A percentile compares a stretch with the other conserved stretches of the same genome.
phyloP scores from a whole-genome alignment of 306 rosid genomes.

The Quercus mongolica region DNA sequence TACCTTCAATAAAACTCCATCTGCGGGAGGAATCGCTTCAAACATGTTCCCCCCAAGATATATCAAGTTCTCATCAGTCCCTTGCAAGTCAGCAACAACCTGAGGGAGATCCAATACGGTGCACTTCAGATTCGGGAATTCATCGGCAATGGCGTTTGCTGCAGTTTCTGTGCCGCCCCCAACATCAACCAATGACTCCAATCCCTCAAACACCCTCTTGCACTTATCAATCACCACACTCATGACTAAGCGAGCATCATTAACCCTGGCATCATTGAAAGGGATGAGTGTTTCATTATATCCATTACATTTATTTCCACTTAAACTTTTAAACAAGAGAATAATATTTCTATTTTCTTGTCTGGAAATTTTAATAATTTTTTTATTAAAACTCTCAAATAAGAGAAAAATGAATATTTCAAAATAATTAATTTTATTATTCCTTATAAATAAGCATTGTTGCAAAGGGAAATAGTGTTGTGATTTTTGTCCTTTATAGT shows the following conservation, averaged over 20 bases:
- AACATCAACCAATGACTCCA: slow-evolving; percentile 20
- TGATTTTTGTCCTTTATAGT: no score
- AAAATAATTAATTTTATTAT: no score
- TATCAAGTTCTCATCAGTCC: background rate
- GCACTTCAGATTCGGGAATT: slow-evolving; percentile 10
- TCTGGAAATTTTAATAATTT: no score
- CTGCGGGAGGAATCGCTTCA: background rate
- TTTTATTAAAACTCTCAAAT: no score
- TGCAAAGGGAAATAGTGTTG: no score
- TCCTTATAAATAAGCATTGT: no score
- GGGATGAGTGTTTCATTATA: no score
- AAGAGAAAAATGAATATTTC: no score
- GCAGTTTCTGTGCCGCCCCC: slow-evolving; percentile 25
- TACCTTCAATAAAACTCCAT: slow-evolving; percentile 15
- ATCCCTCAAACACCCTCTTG: slow-evolving; percentile 12
- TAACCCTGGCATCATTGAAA: slow-evolving; percentile 26
- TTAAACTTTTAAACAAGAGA: no score
- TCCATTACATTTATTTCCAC: fast-evolving
- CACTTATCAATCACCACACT: slow-evolving; percentile 2
- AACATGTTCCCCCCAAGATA: slow-evolving; percentile 23
- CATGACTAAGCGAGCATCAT: slow-evolving; percentile 17
- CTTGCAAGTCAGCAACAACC: slow-evolving; percentile 15
- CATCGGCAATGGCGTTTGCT: slow-evolving; percentile 9
- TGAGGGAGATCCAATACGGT: slow-evolving; percentile 26
- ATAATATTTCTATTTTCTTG: no score